A percentile compares a stretch with the other conserved stretches of the same genome.
Conservation (phyloP, 305 asterid genomes). For the Plantago rigida region DNA sequence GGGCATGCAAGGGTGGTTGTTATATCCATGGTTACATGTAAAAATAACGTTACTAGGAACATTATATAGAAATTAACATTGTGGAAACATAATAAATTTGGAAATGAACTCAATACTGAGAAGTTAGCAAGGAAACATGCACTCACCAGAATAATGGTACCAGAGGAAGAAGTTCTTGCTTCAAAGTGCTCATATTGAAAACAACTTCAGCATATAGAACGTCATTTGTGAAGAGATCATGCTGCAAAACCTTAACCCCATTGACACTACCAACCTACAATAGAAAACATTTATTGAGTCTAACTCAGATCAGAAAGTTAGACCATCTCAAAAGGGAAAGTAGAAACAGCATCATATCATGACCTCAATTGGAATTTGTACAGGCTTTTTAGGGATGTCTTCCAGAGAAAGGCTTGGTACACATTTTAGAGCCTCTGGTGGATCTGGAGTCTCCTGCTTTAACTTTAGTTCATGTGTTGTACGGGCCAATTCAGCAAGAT, state of each 20-base stretch:
- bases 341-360: conserved; percentile 24
- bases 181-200: conserved; percentile 77
- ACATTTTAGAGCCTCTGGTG: conserved; percentile 86
- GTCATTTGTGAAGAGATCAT: conserved; percentile 91
- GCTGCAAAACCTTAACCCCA: conserved; percentile 67
- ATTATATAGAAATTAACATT: too few species aligned
- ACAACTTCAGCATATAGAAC: conserved; percentile 93
- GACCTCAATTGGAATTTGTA: conserved; percentile 79
- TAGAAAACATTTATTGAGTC: conserved; percentile 24
- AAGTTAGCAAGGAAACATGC: too few species aligned
- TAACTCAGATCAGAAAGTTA: conserved; percentile 19
- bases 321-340: conserved; percentile 13
- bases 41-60: too few species aligned
- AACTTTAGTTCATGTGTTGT: conserved; percentile 74
- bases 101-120: too few species aligned
- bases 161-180: conserved; percentile 87
- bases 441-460: conserved; percentile 97
- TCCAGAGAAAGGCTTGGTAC: conserved; percentile 80
- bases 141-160: conserved; percentile 95
- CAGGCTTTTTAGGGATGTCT: conserved; percentile 89
- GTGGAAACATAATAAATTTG: too few species aligned
- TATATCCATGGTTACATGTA: too few species aligned
- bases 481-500: conserved; percentile 95
- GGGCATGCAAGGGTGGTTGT: too few species aligned
- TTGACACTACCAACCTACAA: conserved; percentile 70